phyloP scores from a whole-genome alignment of 2,329 filamentous ascomycete genomes.

The Paraphaeosphaeria minitans region DNA sequence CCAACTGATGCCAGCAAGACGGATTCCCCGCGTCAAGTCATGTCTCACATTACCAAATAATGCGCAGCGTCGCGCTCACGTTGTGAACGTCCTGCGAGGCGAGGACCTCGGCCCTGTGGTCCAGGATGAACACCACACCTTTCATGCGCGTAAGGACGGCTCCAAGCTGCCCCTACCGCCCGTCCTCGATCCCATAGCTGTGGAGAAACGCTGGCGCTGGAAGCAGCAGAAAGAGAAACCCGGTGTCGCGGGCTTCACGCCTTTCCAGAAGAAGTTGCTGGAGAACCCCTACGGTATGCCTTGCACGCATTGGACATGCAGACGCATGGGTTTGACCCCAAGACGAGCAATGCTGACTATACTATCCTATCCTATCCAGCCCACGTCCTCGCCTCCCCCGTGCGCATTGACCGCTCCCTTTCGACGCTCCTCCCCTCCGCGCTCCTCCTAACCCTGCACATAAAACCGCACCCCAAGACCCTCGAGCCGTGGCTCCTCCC shows the following conservation, averaged over 20 bases:
- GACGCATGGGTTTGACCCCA: not conserved
- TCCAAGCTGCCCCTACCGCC: constrained; percentile 54
- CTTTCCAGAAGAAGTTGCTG: constrained; percentile 63
- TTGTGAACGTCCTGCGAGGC: constrained; percentile 22
- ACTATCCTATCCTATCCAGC: constrained; percentile 50
- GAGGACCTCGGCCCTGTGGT: constrained; percentile 35
- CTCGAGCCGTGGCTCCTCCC: constrained; percentile 63
- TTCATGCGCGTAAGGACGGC: constrained; percentile 42
- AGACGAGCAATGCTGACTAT: constrained; percentile 11
- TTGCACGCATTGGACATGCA: not conserved
- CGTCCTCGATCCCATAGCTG: constrained; percentile 52
- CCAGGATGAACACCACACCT: constrained; percentile 39
- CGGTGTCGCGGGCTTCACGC: constrained; percentile 48
- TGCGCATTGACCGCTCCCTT: constrained; percentile 63
- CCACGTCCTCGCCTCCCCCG: constrained; percentile 63
- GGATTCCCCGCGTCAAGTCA: constrained; percentile 22
- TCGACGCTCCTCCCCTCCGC: constrained; percentile 58
- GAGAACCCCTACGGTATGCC: constrained; percentile 68
- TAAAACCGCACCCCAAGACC: constrained; percentile 61
- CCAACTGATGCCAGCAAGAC: constrained; percentile 38
- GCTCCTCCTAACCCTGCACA: constrained; percentile 67
- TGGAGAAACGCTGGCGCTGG: constrained; percentile 42
- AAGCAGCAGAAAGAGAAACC: constrained; percentile 50
- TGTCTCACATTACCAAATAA: constrained; percentile 23
- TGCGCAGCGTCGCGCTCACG: constrained; percentile 20